Evolutionary conservation across 2,329 filamentous ascomycete species (phyloP).

Genomic region (Xylaria hypoxylon): DNA sequence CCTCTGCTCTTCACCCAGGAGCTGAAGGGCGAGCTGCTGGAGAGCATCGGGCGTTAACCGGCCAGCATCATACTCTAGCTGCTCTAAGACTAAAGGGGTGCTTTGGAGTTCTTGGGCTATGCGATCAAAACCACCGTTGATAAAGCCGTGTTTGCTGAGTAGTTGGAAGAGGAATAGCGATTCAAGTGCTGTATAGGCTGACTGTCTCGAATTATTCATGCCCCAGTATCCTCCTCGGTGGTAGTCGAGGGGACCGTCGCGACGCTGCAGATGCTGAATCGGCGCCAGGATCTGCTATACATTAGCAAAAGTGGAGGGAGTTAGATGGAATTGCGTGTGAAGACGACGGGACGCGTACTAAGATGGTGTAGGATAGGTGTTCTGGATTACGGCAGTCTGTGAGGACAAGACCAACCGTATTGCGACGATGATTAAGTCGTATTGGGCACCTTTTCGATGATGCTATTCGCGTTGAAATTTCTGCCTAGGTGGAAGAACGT

Average conservation of each 20-base stretch:
- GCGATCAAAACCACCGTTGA: conserved; percentile 72
- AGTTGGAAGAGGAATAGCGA: conserved; percentile 87
- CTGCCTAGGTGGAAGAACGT: conserved; percentile 43
- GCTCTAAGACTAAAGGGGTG: conserved; percentile 78
- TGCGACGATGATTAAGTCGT: conserved; percentile 43
- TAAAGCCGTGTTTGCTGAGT: conserved; percentile 74
- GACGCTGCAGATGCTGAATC: conserved; percentile 64
- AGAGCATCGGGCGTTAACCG: conserved; percentile 83
- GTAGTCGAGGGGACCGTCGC: conserved; percentile 66
- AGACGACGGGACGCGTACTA: conserved; percentile 46
- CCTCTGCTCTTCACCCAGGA: conserved; percentile 79
- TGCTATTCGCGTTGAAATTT: conserved; percentile 47
- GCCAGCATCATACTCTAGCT: conserved; percentile 76
- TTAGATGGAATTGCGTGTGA: conserved; percentile 24
- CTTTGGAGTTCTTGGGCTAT: conserved; percentile 81
- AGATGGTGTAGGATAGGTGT: conserved; percentile 21
- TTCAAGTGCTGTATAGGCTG: conserved; percentile 85
- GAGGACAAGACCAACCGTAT: conserved; percentile 46
- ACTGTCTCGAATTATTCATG: conserved; percentile 65
- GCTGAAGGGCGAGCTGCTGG: conserved; percentile 79
- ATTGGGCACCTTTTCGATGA: conserved; percentile 45
- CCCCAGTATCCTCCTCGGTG: conserved; percentile 66
- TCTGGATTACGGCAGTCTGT: conserved; percentile 38
- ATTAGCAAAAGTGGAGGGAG: conserved; percentile 41
- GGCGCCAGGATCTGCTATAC: conserved; percentile 63